These are phyloP conservation scores for cucumber (Cucumis sativus) DNA, from an alignment of 306 rosid species.

Conservation along the genomic window Cucumber_9930_V3 NC_026659.2:7295501-7296000, in stretches of 20 bases:
- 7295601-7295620: too few species aligned
- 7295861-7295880: constrained; percentile 11
- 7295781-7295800: constrained; percentile 21
- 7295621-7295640: constrained; percentile 35
- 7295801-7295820: constrained; percentile 13
- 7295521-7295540: too few species aligned
- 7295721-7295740: constrained; percentile 15
- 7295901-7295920: constrained; percentile 24
- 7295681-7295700: not conserved
- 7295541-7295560: too few species aligned
- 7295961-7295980: constrained; percentile 20
- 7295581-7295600: too few species aligned
- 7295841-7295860: constrained; percentile 20
- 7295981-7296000: constrained; percentile 10
- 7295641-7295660: constrained; percentile 23
- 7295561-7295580: too few species aligned
- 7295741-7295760: constrained; percentile 26
- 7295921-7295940: constrained; percentile 15
- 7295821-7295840: constrained; percentile 2
- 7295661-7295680: not conserved
- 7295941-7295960: constrained; percentile 21
- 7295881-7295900: constrained; percentile 12
- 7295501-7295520: constrained; percentile 29
- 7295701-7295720: not conserved
- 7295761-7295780: constrained; percentile 23